A percentile compares a stretch with the other conserved stretches of the same genome.
These are phyloP conservation scores for Eucalyptus marginata DNA, from an alignment of 345 rosid genomes.

Conservation along the genomic window DNA sequence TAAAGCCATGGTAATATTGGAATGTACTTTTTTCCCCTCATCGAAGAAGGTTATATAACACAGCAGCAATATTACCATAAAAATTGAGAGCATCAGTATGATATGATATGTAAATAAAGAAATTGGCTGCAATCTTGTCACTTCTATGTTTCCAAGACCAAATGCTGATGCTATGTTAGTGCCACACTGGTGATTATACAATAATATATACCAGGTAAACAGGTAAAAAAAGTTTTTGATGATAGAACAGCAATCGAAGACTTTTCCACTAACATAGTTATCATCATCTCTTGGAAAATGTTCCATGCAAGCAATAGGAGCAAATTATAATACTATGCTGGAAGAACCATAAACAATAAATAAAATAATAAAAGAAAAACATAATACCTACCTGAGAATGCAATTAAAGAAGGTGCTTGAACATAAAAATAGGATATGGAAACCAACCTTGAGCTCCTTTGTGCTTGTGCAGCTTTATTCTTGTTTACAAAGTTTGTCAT, in stretches of 20 bases:
- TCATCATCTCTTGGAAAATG: not conserved
- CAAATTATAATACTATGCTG: not conserved
- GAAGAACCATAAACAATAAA: not conserved
- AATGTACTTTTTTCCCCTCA: not conserved
- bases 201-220: not conserved
- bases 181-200: not conserved
- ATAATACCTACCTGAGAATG: not conserved
- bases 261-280: not conserved
- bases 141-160: not conserved
- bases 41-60: not conserved
- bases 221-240: not conserved
- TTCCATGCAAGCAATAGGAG: not conserved
- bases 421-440: not conserved
- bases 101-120: not conserved
- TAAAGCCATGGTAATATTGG: not conserved
- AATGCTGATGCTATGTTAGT: not conserved
- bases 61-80: not conserved
- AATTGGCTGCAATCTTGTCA: not conserved
- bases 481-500: slow-evolving; percentile 70
- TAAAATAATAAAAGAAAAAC: not conserved
- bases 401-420: not conserved
- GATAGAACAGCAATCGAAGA: not conserved
- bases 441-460: slow-evolving; percentile 25
- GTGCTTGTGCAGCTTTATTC: slow-evolving; percentile 94
- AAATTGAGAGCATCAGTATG: not conserved